These are phyloP conservation scores for Citrullus amarus DNA, from an alignment of 306 rosid genomes.

Conservation along the genomic window DNA sequence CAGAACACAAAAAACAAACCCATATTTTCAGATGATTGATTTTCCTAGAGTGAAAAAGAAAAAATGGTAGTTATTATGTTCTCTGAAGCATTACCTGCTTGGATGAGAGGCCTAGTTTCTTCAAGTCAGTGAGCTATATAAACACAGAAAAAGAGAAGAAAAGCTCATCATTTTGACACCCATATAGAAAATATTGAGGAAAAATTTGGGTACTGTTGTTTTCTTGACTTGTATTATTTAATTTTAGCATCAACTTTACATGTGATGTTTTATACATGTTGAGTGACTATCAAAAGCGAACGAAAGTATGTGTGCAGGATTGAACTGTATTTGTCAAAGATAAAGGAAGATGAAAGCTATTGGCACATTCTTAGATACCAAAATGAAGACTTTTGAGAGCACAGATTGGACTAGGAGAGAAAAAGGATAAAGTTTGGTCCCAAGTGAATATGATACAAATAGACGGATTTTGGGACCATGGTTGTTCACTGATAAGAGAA, in stretches of 20 bases:
- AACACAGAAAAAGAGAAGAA: neutral
- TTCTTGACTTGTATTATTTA: neutral
- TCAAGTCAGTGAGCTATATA: conserved; percentile 66
- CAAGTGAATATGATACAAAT: neutral
- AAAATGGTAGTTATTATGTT: neutral
- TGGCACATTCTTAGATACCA: neutral
- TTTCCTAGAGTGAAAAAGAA: neutral
- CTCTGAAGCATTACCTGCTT: conserved; percentile 52
- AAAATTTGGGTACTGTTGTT: neutral
- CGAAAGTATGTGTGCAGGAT: neutral
- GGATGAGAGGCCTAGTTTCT: conserved; percentile 80
- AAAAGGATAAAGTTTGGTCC: neutral
- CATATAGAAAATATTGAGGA: neutral
- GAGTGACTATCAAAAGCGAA: neutral
- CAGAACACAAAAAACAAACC: neutral
- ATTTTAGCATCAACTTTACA: neutral
- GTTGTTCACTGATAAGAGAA: neutral
- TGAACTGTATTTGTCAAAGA: neutral
- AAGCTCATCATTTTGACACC: neutral
- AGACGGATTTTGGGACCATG: neutral
- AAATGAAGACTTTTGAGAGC: neutral
- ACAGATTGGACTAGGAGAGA: neutral
- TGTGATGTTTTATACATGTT: neutral
- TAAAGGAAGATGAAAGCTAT: neutral
- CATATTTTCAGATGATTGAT: neutral